Base-by-base conservation (phyloP, 148 eudicot genomes). In the Cornus florida region DNA sequence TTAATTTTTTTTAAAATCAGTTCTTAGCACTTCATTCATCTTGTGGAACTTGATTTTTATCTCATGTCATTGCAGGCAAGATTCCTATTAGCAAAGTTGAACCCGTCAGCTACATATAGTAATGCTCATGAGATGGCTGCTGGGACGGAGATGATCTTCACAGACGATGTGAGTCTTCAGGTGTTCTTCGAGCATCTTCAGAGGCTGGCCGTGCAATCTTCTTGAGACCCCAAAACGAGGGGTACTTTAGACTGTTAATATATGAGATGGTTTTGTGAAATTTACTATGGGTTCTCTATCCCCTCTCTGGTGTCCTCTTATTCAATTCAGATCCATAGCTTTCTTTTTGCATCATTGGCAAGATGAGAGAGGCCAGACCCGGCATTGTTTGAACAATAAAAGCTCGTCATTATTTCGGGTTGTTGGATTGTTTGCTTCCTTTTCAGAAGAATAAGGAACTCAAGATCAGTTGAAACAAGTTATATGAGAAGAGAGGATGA, bases 131-230 rank as follows among this genome's bases (percentile, higher is more conserved):
- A 93, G 22, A 88, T 89, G 93, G 92, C 89, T 3, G 90, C 93
- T 20, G 97, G 96, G 13, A 88, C 95, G 31, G 99, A 95, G 78
- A 91, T 95, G 64, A 95, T 95, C 60, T 93, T 93, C 88, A 95
- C 99, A 10, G 99, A 95, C 22, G 99, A 95, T 68, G 99, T 92
- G 23, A 93, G 96, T 87, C 96, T 95, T 71, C 97, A 95, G 86
- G 97, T 95, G 35, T 95, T 93, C 89, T 87, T 88, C 14, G 94
- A 95, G 83, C 99, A 95, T 87, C 97, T 95, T 46, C 99, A 93
- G 91, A 91, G 87, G 90, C 85, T 95, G 80, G 99, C 97, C 2
- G 99, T 95, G 78, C 97, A 93, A 86, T 94, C 97, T 80, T 93
- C 97, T 84, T 90, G 87, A 90, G 84, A 74, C 13, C 31, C 57